phyloP scores from a whole-genome alignment of 1,139 yeast species.

The Nakaseomyces uthaithaninus region DNA sequence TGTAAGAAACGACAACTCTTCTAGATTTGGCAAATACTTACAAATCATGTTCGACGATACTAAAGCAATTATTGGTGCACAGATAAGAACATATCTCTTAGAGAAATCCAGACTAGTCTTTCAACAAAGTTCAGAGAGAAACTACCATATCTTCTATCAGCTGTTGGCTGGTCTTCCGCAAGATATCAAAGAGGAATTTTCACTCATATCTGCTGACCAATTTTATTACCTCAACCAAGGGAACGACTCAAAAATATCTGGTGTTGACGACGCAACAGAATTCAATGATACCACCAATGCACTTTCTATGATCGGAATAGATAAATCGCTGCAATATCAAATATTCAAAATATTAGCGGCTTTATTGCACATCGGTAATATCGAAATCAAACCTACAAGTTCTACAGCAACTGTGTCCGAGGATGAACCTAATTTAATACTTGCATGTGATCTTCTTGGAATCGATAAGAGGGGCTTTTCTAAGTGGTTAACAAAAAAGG shows the following conservation, averaged over 20 bases:
- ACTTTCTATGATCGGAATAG: slow-evolving; percentile 70
- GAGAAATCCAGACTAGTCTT: slow-evolving; percentile 93
- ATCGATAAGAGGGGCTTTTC: slow-evolving; percentile 68
- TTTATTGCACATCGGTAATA: slow-evolving; percentile 87
- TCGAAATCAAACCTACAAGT: slow-evolving; percentile 79
- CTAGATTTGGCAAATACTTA: slow-evolving; percentile 92
- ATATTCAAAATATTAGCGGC: slow-evolving; percentile 83
- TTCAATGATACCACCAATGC: slow-evolving; percentile 72
- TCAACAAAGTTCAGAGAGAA: slow-evolving; percentile 87
- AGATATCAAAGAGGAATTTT: slow-evolving; percentile 51
- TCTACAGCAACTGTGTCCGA: slow-evolving; percentile 75
- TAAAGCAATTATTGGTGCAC: slow-evolving; percentile 77
- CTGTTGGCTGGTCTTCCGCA: slow-evolving; percentile 68
- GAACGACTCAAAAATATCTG: slow-evolving; percentile 63
- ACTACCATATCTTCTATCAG: slow-evolving; percentile 94
- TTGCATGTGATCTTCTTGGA: slow-evolving; percentile 82
- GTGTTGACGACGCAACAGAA: slow-evolving; percentile 79
- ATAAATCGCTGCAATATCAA: slow-evolving; percentile 48
- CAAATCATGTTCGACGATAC: slow-evolving; percentile 70
- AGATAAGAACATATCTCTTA: slow-evolving; percentile 83
- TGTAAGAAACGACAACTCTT: slow-evolving; percentile 93
- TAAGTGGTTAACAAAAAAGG: slow-evolving; percentile 91
- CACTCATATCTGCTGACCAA: slow-evolving; percentile 57
- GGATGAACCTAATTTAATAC: slow-evolving; percentile 78
- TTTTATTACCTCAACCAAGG: slow-evolving; percentile 88